These are phyloP conservation scores for Danielia oregonensis DNA, from an alignment of 805 yeast species.

Conservation along the genomic window DNA sequence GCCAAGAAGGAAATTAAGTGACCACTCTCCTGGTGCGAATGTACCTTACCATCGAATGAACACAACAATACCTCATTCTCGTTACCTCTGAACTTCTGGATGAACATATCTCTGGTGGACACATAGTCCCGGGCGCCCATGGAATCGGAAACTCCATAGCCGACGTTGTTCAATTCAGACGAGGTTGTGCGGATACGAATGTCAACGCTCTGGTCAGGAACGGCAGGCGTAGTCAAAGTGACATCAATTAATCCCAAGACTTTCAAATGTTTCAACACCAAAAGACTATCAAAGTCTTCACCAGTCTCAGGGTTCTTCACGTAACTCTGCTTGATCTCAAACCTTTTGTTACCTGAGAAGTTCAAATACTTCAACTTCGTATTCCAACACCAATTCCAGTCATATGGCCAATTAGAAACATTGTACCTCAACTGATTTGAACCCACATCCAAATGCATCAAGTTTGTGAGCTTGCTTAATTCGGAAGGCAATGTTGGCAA, in stretches of 20 bases:
- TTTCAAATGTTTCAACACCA: constrained; percentile 59
- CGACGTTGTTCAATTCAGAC: constrained; percentile 67
- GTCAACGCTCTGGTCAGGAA: constrained; percentile 83
- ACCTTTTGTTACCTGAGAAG: constrained; percentile 87
- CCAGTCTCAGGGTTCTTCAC: constrained; percentile 51
- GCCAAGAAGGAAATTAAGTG: constrained; percentile 68
- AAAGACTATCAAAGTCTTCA: constrained; percentile 65
- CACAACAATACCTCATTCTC: constrained; percentile 79
- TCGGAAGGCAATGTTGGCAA: constrained; percentile 88
- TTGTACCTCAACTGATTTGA: constrained; percentile 88
- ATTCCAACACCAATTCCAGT: constrained; percentile 97
- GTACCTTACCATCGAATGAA: constrained; percentile 72
- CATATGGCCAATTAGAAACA: constrained; percentile 90
- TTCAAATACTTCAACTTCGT: constrained; percentile 71
- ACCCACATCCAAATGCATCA: constrained; percentile 82
- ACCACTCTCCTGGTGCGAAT: constrained; percentile 35
- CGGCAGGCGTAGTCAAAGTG: constrained; percentile 80
- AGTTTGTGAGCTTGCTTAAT: constrained; percentile 58
- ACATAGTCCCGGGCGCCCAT: constrained; percentile 65
- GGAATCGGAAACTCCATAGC: constrained; percentile 90
- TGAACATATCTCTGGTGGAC: constrained; percentile 77
- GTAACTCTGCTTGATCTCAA: constrained; percentile 75
- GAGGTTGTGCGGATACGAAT: constrained; percentile 89
- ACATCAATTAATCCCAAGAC: constrained; percentile 92
- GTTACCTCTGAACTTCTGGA: constrained; percentile 82